Base-by-base conservation (phyloP, 1,284 basidiomycete species). In the Lentinus polychrous region DNA sequence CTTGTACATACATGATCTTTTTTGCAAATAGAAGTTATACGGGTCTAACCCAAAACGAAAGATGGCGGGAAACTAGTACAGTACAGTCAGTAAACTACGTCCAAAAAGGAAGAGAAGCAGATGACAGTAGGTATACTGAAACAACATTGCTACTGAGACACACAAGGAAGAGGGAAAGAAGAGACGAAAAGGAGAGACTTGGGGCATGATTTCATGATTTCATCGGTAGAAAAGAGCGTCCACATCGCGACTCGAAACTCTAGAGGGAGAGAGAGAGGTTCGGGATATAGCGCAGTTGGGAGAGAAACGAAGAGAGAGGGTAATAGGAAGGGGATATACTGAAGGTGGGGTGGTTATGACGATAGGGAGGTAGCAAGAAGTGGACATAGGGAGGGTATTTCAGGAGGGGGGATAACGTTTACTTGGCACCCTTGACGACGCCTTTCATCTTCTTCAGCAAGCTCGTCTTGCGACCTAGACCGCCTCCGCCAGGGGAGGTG, bases 381-480 rank as follows among this genome's bases (percentile, higher is more conserved):
- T 31, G 41, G 15, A 11, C 24, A 42, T 37, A 36, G 17, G 31
- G 23, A 23, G 38, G 17, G 20, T 35, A 15, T 31, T 27, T 27
- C 27, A 5, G 8, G 20, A n/a, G 17, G 34, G 20, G 34, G n/a
- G 18, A 43, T 32, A 38, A 31, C 12, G 17, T 14, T 49, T 46
- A 52, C 42, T 53, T 52, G 45, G 51, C 66, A 10, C 79, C 79
- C 51, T 81, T 78, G 49, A 88, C 84, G 8, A 74, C 85, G 32
- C 78, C 74, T 55, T 82, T 83, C 46, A 91, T 78, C 63, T 81
- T 89, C 76, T 83, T 85, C 71, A 90, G 73, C 48, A 91, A 66
- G 60, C 86, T 89, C 2, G 83, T 75, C 75, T 82, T 90, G 59
- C 86, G 72, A 40, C 79, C 82, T 2, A 89, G 69, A 18, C 72